Percentiles rank a stretch among this genome's conserved stretches.
Evolutionary conservation across 495 filamentous ascomycete genomes (phyloP).

Genomic region (Xeromyces bisporus): DNA sequence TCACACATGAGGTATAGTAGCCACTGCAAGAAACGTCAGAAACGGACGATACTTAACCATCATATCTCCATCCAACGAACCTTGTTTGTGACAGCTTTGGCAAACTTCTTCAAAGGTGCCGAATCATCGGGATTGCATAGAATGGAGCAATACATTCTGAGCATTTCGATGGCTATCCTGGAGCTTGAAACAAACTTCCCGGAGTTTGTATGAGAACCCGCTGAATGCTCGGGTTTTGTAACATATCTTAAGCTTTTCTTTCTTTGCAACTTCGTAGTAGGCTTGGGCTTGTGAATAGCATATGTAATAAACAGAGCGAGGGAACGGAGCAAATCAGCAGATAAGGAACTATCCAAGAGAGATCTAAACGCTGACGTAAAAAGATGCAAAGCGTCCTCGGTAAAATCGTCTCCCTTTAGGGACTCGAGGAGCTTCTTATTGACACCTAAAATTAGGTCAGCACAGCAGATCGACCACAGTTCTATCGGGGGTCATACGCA

Average conservation of each 20-base stretch:
- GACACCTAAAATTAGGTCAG: constrained; percentile 44
- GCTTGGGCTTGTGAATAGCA: constrained; percentile 54
- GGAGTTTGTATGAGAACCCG: constrained; percentile 10
- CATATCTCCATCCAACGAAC: constrained; percentile 31
- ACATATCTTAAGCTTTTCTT: constrained; percentile 34
- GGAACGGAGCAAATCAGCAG: constrained; percentile 69
- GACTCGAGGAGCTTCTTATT: constrained; percentile 80
- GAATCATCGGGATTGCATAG: constrained; percentile 56
- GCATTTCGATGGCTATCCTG: constrained; percentile 54
- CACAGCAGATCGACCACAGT: constrained; percentile 3
- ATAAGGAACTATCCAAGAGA: constrained; percentile 61
- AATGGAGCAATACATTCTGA: constrained; percentile 68
- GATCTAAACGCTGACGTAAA: constrained; percentile 63
- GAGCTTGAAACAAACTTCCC: constrained; percentile 16
- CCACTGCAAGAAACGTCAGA: constrained; percentile 43
- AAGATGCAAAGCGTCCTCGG: constrained; percentile 46
- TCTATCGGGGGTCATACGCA: constrained; percentile 50
- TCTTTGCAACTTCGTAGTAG: constrained; percentile 23
- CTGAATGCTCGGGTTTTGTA: constrained; percentile 12
- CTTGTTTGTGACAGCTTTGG: constrained; percentile 90
- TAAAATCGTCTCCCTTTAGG: constrained; percentile 68
- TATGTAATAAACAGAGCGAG: constrained; percentile 87
- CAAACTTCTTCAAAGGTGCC: constrained; percentile 65
- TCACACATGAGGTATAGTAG: constrained; percentile 85
- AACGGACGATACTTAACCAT: constrained; percentile 3